Base-by-base conservation (phyloP, 2,329 filamentous ascomycete species). In the Apiospora sp. region DNA sequence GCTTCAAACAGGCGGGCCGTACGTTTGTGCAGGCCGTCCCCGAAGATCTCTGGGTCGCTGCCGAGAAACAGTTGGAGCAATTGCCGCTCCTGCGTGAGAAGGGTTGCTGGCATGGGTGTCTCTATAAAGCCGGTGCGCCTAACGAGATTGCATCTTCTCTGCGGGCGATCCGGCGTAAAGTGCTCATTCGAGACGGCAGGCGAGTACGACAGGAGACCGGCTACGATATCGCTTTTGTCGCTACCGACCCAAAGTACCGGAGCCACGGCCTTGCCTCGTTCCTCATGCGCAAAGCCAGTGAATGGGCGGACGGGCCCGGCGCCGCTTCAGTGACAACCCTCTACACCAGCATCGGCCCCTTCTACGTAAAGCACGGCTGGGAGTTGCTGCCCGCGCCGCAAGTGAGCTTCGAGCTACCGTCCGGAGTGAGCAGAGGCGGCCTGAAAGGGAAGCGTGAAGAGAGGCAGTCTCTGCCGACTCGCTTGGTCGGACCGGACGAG, bases 271-370 rank as follows among this genome's bases (percentile, higher is more conserved):
- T 68, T n/a, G 67, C 67, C 43, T 44, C 41, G n/a, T 68, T 68
- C 13, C 67, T 68, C n/a, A 68, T 30, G 67, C 41, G 43, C 41
- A 46, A 68, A 34, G 67, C 46, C 43, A 41, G n/a, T 10, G 27
- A 68, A n/a, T 68, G 67, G 67, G 43, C 43, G 7, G 67, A 68
- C 67, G 67, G 67, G n/a, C 67, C 67, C 67, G 67, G 67, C 27
- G 67, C 67, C 41, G 41, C 37, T 24, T 19, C 67, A 2, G n/a
- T 48, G 6, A 68, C 67, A 27, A 48, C 44, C 24, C 67, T 68
- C 14, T 68, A 68, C 43, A 46, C 41, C 14, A 24, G 13, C 43
- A 41, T 68, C 41, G 67, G 67, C n/a, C 14, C 43, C 4, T 68
- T 68, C 27, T 68, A 68, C 43, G 67, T 68, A 14, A 46, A 27